Evolutionary conservation across 1,284 basidiomycete species (phyloP).

Genomic region (Trichosporon inkin): DNA sequence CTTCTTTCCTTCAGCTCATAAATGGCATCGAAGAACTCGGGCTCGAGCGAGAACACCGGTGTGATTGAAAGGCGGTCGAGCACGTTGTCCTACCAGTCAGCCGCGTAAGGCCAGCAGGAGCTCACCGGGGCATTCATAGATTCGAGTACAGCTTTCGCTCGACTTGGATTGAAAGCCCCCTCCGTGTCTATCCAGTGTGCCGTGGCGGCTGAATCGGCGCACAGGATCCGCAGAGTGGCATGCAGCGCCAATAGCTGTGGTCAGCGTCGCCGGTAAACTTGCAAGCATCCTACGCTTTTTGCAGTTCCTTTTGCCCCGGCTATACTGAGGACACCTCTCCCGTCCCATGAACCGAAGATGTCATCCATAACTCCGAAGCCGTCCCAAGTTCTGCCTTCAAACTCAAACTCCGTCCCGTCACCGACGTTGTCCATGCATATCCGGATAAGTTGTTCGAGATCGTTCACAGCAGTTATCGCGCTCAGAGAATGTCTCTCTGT

Average conservation of each 20-base stretch:
- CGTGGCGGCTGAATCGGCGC: slow-evolving; percentile 20
- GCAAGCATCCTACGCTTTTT: slow-evolving; percentile 41
- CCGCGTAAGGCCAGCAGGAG: neutral
- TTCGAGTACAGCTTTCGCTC: slow-evolving; percentile 33
- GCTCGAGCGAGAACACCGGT: slow-evolving; percentile 39
- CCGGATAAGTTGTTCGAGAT: slow-evolving; percentile 30
- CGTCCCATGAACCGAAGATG: slow-evolving; percentile 19
- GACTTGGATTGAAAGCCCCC: slow-evolving; percentile 37
- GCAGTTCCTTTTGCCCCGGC: slow-evolving; percentile 39
- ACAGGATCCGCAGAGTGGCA: slow-evolving; percentile 32
- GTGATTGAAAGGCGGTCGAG: slow-evolving; percentile 36
- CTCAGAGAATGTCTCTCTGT: neutral
- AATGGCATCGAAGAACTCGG: slow-evolving; percentile 31
- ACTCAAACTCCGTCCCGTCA: neutral
- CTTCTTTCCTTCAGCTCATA: slow-evolving; percentile 9
- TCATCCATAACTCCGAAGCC: slow-evolving; percentile 32
- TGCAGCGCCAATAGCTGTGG: slow-evolving; percentile 43
- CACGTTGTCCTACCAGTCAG: slow-evolving; percentile 14
- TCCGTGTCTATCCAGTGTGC: slow-evolving; percentile 48
- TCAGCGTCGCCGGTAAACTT: neutral
- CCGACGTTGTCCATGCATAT: slow-evolving; percentile 18
- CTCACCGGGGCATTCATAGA: neutral
- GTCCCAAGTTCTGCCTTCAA: slow-evolving; percentile 23
- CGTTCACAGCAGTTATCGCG: neutral
- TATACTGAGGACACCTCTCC: slow-evolving; percentile 38